Base-by-base conservation (phyloP, 192 early-diverging fungal species). In the Backusella parvicylindrica region DNA sequence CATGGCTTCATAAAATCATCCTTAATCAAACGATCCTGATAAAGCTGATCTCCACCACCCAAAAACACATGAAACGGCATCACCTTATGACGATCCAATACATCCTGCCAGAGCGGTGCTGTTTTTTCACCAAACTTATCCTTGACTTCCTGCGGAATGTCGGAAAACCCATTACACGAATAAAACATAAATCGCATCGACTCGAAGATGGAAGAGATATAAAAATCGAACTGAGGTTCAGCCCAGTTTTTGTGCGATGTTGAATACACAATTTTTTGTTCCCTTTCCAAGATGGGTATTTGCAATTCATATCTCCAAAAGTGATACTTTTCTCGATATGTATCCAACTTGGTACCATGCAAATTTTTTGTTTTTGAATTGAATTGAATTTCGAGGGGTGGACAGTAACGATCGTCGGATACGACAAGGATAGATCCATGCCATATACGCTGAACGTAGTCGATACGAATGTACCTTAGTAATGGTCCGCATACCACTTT, bases 11-110 rank as follows among this genome's bases (percentile, higher is more conserved):
- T 88, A 63, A 87, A 81, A 0, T 76, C 75, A 8, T 88, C 77
- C 6, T 85, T 56, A 78, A 89, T 84, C 60, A 93, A 68, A 28
- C 78, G 71, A 76, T 92, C 91, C 35, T 86, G 77, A 49, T 93
- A 93, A 18, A 93, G 81, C 74, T 93, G 91, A 78, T 93, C 91
- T 50, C 91, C 91, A 23, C 91, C 91, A 40, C 91, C 90, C 56
- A 93, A 83, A 81, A 91, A 86, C 23, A 91, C 86, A 71, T 93
- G 90, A 79, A 90, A 90, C 11, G 90, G 90, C 37, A 84, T 81
- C 36, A 74, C 72, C 2, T 76, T 77, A 73, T 91, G 90, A 75
- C 89, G 88, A 21, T 80, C 83, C 76, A 90, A 67, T 6, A 87
- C 77, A 79, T 93, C 91, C 73, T 89, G 85, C 91, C 91, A 93